These are phyloP conservation scores for Xylaria longipes DNA, from an alignment of 495 filamentous ascomycete genomes.

Conservation along the genomic window DNA sequence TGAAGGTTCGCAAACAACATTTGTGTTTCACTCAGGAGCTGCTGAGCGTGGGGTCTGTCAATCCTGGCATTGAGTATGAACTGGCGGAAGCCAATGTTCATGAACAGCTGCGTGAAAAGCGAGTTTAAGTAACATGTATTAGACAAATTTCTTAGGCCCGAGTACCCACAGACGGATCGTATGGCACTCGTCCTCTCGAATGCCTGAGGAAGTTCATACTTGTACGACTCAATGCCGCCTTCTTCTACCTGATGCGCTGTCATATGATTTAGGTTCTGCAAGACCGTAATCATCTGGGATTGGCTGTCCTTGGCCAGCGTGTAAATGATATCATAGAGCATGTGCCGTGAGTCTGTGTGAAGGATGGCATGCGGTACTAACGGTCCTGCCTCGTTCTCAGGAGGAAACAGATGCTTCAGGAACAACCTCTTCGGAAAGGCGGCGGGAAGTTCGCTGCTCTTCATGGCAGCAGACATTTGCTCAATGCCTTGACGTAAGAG, in stretches of 20 bases:
- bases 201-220: conserved; percentile 61
- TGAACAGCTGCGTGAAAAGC: conserved; percentile 93
- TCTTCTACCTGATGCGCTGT: conserved; percentile 51
- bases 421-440: conserved; percentile 66
- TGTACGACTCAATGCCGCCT: conserved; percentile 43
- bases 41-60: conserved; percentile 62
- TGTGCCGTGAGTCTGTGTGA: conserved; percentile 63
- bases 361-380: conserved; percentile 47
- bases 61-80: conserved; percentile 75
- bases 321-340: conserved; percentile 68
- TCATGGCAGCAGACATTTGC: conserved; percentile 22
- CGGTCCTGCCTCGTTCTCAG: conserved; percentile 51
- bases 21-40: conserved; percentile 76
- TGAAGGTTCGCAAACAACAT: conserved; percentile 87
- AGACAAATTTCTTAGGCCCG: conserved; percentile 85
- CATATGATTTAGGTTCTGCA: conserved; percentile 61
- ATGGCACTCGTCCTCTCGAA: conserved; percentile 73
- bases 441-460: conserved; percentile 22
- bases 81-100: conserved; percentile 87
- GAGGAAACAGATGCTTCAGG: conserved; percentile 70
- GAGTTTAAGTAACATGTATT: conserved; percentile 99
- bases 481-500: conserved; percentile 42
- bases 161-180: conserved; percentile 76
- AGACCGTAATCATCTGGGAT: conserved; percentile 53
- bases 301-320: conserved; percentile 62